phyloP scores from a whole-genome alignment of 1,284 basidiomycete genomes.

The Puccinia coronata region DNA sequence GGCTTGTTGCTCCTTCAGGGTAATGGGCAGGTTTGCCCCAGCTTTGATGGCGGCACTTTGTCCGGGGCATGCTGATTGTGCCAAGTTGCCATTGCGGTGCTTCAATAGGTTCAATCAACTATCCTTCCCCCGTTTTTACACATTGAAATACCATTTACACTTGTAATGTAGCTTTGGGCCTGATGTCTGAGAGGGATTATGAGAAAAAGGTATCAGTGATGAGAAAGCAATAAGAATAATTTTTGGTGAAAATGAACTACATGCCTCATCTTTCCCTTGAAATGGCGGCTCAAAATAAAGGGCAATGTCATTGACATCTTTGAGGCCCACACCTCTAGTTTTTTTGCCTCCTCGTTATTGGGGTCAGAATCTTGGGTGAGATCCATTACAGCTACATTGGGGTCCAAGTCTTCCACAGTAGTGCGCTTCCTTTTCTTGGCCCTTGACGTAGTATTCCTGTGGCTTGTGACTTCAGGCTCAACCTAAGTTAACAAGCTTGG shows the following conservation, averaged over 20 bases:
- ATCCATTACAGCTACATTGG: not conserved
- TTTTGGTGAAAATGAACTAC: not conserved
- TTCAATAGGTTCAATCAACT: not conserved
- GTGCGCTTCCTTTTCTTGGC: not conserved
- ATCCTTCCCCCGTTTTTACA: not conserved
- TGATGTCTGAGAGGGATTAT: not conserved
- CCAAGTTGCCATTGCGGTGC: slow-evolving; percentile 5
- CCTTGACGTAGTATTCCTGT: not conserved
- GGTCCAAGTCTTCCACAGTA: not conserved
- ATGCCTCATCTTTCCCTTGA: too few relatives aligned
- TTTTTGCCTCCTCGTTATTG: too few relatives aligned
- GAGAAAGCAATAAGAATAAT: not conserved
- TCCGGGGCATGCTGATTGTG: not conserved
- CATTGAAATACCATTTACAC: not conserved
- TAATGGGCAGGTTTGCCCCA: not conserved
- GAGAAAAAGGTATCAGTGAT: not conserved
- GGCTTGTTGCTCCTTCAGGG: not conserved
- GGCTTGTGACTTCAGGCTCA: too few relatives aligned
- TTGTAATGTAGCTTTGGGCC: not conserved
- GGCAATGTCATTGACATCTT: not conserved
- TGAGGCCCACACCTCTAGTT: not conserved
- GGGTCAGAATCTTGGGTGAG: not conserved
- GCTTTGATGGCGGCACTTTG: not conserved
- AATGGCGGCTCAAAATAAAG: too few relatives aligned
- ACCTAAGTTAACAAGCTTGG: too few relatives aligned